A percentile compares a stretch with the other conserved stretches of the same genome.
Evolutionary conservation across 2,329 filamentous ascomycete species (phyloP).

Genomic region (Lecanicillium sp.): DNA sequence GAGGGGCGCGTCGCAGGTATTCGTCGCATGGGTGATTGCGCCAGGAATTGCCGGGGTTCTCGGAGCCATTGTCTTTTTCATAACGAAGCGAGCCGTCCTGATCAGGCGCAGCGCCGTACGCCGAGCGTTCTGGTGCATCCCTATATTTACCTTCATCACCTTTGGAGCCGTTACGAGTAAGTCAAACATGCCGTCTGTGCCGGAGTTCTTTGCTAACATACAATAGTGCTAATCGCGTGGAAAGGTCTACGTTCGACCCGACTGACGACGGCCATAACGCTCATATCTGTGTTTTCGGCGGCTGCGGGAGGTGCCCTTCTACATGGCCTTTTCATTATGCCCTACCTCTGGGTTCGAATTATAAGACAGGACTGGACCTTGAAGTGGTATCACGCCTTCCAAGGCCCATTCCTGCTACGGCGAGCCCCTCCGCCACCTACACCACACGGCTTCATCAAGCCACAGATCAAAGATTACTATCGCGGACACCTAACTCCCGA

Average conservation of each 20-base stretch:
- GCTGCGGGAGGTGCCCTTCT: constrained; percentile 36
- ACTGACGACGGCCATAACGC: constrained; percentile 18
- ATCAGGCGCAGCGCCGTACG: constrained; percentile 24
- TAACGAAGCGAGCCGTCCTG: constrained; percentile 30
- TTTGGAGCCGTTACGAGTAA: constrained; percentile 29
- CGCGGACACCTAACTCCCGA: constrained; percentile 41
- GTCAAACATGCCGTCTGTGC: constrained; percentile 6
- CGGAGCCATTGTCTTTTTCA: constrained; percentile 27
- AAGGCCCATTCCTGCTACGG: constrained; percentile 41
- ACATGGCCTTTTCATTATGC: constrained; percentile 43
- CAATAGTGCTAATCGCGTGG: constrained; percentile 46
- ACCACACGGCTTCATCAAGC: constrained; percentile 35
- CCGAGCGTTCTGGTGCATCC: constrained; percentile 30
- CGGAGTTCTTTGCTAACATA: constrained; percentile 9
- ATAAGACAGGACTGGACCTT: constrained; percentile 46
- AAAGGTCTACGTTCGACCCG: constrained; percentile 27
- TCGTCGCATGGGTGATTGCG: constrained; percentile 33
- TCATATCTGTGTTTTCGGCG: constrained; percentile 37
- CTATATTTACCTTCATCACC: constrained; percentile 33
- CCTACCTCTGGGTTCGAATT: constrained; percentile 45
- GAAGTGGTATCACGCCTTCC: constrained; percentile 40
- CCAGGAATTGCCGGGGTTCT: constrained; percentile 29
- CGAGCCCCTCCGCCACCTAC: constrained; percentile 31
- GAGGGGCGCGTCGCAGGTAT: constrained; percentile 32
- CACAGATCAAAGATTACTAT: constrained; percentile 43